Evolutionary conservation across 2,329 filamentous ascomycete genomes (phyloP).

Genomic region (Colletotrichum eremochloae): DNA sequence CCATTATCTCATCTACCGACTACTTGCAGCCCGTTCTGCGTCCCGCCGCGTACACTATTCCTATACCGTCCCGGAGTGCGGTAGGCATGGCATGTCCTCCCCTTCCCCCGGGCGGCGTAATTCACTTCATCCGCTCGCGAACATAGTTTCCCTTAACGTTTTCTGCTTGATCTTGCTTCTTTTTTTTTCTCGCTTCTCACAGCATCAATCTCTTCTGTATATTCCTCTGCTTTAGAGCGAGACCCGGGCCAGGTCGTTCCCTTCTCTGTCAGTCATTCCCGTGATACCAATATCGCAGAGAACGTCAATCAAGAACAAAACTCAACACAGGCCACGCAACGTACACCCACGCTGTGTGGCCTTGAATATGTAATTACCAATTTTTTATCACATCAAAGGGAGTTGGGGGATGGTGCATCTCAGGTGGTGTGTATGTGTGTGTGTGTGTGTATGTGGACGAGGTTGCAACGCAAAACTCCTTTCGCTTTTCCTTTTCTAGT

Average conservation of each 20-base stretch:
- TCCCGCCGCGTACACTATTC: slow-evolving; percentile 27
- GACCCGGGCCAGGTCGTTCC: slow-evolving; percentile 44
- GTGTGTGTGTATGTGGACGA: neutral
- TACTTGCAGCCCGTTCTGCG: neutral
- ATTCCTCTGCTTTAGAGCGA: slow-evolving; percentile 40
- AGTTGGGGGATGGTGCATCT: slow-evolving; percentile 13
- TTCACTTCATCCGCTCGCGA: slow-evolving; percentile 39
- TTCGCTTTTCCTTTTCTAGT: neutral
- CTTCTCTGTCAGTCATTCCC: slow-evolving; percentile 43
- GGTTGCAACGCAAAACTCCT: neutral
- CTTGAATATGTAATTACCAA: slow-evolving; percentile 41
- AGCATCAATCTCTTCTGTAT: slow-evolving; percentile 42
- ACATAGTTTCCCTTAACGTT: slow-evolving; percentile 34
- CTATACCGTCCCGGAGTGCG: slow-evolving; percentile 10
- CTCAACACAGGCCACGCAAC: slow-evolving; percentile 9
- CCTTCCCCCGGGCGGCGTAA: slow-evolving; percentile 31
- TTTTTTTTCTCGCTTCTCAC: slow-evolving; percentile 10
- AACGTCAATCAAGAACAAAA: slow-evolving; percentile 20
- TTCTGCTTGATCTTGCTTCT: slow-evolving; percentile 1
- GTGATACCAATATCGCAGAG: slow-evolving; percentile 43
- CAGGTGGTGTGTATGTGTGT: slow-evolving; percentile 1
- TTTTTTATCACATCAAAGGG: slow-evolving; percentile 22
- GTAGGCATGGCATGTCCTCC: slow-evolving; percentile 26
- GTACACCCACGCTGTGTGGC: slow-evolving; percentile 17
- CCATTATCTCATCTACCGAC: neutral